Base-by-base conservation (phyloP, 2,329 filamentous ascomycete species). In the Lecanoromycetidae sp. region DNA sequence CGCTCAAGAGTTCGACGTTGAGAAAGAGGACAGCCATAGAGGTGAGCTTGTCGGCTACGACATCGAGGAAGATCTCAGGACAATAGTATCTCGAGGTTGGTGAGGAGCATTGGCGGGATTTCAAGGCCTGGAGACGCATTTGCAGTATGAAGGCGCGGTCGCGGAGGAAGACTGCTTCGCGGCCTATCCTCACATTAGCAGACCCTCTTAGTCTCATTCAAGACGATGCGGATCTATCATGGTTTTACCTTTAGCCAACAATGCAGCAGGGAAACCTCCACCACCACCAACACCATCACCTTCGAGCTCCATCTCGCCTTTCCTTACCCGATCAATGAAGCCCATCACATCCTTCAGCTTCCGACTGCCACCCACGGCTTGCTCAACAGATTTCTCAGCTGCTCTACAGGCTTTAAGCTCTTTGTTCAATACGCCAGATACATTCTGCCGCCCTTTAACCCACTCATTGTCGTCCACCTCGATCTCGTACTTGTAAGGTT, bases 401-500 rank as follows among this genome's bases (percentile, higher is more conserved):
- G 73, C 69, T 57, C 96, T 88, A 56, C 87, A 94, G 20, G 87
- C 85, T 49, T 77, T 75, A 3, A 98, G 71, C 62, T 98, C 91
- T 42, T 82, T 80, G 63, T 93, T 93, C n/a, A 98, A 68, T 1
- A 91, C 80, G 7, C 71, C 74, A 32, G 79, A 75, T 1, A 90
- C 82, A 56, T 93, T 91, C 37, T 94, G 87, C 43, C 90, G 75
- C 0, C 87, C 88, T 51, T 84, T 79, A 3, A 72, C 64, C 91
- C 91, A 98, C 62, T 98, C 93, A 6, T 79, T 73, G 32, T 88
- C 84, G 59, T 94, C 87, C 36, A 98, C 80, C 57, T 98, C 91
- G 49, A 98, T 94, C 53, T 95, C 87, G 56, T 90, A 96, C 62
- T 98, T 98, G 71, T 90, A 98, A 0, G 93, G 91, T 65, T 98